Percentiles rank a stretch among this genome's conserved stretches.
phyloP scores from a whole-genome alignment of 345 rosid species.

The Eucalyptus urophylla region DNA sequence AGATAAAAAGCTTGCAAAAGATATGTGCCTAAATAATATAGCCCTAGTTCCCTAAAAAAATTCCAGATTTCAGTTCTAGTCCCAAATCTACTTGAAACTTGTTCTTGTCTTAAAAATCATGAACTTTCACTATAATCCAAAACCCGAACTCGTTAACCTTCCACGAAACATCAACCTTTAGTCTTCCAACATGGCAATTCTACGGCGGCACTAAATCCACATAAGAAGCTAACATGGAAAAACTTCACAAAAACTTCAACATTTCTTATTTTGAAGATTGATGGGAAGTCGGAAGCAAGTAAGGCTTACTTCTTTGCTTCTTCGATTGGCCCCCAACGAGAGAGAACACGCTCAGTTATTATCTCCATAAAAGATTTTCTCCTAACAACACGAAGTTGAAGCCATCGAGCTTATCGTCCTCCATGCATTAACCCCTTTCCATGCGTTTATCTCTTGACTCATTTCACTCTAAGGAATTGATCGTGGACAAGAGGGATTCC shows the following conservation, averaged over 20 bases:
- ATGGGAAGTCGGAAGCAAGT: too few species aligned
- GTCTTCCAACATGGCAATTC: too few species aligned
- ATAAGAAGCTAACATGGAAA: neutral
- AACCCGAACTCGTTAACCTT: neutral
- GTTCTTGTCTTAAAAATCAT: too few species aligned
- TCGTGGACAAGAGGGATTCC: neutral
- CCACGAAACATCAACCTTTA: neutral
- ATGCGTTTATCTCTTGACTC: neutral
- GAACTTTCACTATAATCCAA: too few species aligned
- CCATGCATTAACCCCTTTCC: neutral
- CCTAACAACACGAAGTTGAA: neutral
- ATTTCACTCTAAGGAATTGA: neutral
- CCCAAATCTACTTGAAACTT: neutral
- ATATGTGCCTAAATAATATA: too few species aligned
- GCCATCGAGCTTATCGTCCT: neutral
- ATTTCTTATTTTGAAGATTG: neutral
- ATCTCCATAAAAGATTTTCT: neutral
- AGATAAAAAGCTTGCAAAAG: too few species aligned
- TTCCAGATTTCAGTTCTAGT: too few species aligned
- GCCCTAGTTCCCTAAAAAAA: neutral
- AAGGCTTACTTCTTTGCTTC: neutral
- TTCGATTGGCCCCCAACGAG: neutral
- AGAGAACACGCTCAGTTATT: neutral
- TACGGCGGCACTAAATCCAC: too few species aligned
- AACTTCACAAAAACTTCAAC: neutral